Percentiles rank a stretch among this genome's conserved stretches.
phyloP scores from a whole-genome alignment of 2,329 filamentous ascomycete genomes.

The Penicillium verrucosum region DNA sequence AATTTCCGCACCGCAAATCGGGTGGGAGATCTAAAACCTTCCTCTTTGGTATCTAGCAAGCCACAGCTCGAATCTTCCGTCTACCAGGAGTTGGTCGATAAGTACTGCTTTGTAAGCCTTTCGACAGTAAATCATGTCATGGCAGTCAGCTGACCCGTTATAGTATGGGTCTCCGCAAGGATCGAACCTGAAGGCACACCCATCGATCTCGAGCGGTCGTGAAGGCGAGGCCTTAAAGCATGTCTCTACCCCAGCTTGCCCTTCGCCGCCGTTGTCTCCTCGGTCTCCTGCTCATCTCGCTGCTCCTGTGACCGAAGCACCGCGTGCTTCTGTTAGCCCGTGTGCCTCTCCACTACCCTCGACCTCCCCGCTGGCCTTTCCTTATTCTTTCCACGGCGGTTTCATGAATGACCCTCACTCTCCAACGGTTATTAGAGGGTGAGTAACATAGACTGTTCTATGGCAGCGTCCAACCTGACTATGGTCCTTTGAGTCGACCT shows the following conservation, averaged over 20 bases:
- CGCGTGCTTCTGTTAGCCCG: slow-evolving; percentile 14
- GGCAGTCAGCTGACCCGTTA: slow-evolving; percentile 15
- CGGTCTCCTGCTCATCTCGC: slow-evolving; percentile 19
- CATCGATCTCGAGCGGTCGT: slow-evolving; percentile 13
- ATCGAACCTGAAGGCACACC: slow-evolving; percentile 22
- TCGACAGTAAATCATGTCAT: background rate
- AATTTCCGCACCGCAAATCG: slow-evolving; percentile 11
- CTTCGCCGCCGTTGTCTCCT: slow-evolving; percentile 28
- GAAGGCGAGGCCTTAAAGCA: slow-evolving; percentile 10
- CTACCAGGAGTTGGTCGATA: slow-evolving; percentile 95
- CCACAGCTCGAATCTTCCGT: slow-evolving; percentile 78
- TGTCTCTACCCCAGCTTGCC: slow-evolving; percentile 14
- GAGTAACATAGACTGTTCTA: slow-evolving; percentile 21
- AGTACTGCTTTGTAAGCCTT: slow-evolving; percentile 98
- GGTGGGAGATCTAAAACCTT: slow-evolving; percentile 44
- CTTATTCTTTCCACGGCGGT: slow-evolving; percentile 22
- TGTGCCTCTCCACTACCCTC: slow-evolving; percentile 19
- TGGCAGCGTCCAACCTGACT: slow-evolving; percentile 15
- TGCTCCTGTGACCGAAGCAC: slow-evolving; percentile 6
- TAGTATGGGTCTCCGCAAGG: slow-evolving; percentile 52
- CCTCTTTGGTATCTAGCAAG: slow-evolving; percentile 58
- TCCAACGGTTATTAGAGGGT: slow-evolving; percentile 29
- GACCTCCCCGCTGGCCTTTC: slow-evolving; percentile 25
- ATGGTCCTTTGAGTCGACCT: slow-evolving; percentile 4
- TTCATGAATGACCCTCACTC: slow-evolving; percentile 27